Evolutionary conservation across 495 filamentous ascomycete genomes (phyloP).

Genomic region (Amorphotheca resinae): DNA sequence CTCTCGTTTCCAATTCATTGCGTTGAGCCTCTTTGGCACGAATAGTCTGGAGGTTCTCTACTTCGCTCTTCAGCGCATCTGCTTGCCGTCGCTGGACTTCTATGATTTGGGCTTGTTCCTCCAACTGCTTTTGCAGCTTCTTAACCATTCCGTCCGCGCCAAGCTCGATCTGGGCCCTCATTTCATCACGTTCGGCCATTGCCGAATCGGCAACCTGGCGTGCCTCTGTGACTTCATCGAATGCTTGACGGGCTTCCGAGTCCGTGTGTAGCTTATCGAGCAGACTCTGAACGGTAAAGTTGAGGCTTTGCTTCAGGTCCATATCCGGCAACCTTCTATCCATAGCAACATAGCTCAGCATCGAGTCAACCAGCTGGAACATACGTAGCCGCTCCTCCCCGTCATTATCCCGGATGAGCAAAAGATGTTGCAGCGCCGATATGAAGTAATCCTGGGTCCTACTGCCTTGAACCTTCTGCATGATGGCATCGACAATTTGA

Average conservation of each 20-base stretch:
- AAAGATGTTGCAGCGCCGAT: slow-evolving; percentile 86
- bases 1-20: slow-evolving; percentile 89
- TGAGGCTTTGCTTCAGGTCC: slow-evolving; percentile 92
- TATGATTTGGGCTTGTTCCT: slow-evolving; percentile 83
- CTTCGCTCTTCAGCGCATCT: slow-evolving; percentile 75
- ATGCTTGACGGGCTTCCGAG: slow-evolving; percentile 78
- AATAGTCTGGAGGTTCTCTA: slow-evolving; percentile 74
- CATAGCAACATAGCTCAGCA: slow-evolving; percentile 99
- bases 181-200: slow-evolving; percentile 91
- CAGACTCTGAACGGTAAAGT: slow-evolving; percentile 91
- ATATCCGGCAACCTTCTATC: slow-evolving; percentile 90
- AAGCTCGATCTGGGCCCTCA: slow-evolving; percentile 82
- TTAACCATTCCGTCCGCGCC: slow-evolving; percentile 89
- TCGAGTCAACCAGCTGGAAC: slow-evolving; percentile 96
- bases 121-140: slow-evolving; percentile 84
- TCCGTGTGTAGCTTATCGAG: slow-evolving; percentile 94
- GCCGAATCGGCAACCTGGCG: slow-evolving; percentile 90
- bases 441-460: slow-evolving; percentile 91
- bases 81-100: slow-evolving; percentile 77
- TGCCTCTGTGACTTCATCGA: slow-evolving; percentile 80
- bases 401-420: slow-evolving; percentile 86
- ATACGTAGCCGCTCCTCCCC: slow-evolving; percentile 85
- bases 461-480: slow-evolving; percentile 69
- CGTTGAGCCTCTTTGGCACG: slow-evolving; percentile 87
- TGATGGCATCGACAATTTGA: slow-evolving; percentile 90